These are phyloP conservation scores for Rugonectria rugulosa DNA, from an alignment of 2,329 filamentous ascomycete species.

Conservation along the genomic window DNA sequence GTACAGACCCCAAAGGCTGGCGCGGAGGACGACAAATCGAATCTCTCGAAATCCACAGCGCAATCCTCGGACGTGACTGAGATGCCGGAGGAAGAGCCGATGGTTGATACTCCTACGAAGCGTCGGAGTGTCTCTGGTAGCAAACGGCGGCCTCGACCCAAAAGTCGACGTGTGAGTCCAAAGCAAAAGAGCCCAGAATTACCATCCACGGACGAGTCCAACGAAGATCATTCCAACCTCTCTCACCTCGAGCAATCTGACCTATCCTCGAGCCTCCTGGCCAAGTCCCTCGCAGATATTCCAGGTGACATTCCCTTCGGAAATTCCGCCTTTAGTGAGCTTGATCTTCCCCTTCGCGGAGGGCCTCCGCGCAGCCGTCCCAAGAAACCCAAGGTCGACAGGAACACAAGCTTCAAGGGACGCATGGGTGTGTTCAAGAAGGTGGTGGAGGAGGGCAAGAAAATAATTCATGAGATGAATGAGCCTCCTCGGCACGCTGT, in stretches of 20 bases:
- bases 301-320: slow-evolving; percentile 67
- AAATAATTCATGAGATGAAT: slow-evolving; percentile 68
- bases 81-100: slow-evolving; percentile 48
- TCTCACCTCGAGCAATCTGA: slow-evolving; percentile 42
- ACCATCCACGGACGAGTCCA: slow-evolving; percentile 42
- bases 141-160: slow-evolving; percentile 37
- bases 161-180: slow-evolving; percentile 29
- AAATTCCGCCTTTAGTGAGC: slow-evolving; percentile 71
- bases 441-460: slow-evolving; percentile 69
- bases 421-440: slow-evolving; percentile 69
- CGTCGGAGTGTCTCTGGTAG: slow-evolving; percentile 38
- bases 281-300: slow-evolving; percentile 64
- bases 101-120: slow-evolving; percentile 51
- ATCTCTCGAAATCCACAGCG: slow-evolving; percentile 29
- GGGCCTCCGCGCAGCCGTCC: slow-evolving; percentile 53
- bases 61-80: slow-evolving; percentile 32
- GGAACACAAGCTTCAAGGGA: slow-evolving; percentile 66
- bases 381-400: slow-evolving; percentile 54
- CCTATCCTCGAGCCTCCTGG: slow-evolving; percentile 47
- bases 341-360: slow-evolving; percentile 62
- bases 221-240: slow-evolving; percentile 35
- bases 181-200: slow-evolving; percentile 40
- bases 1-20: slow-evolving; percentile 1
- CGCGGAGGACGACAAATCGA: slow-evolving; percentile 26
- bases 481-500: slow-evolving; percentile 61